These are phyloP conservation scores for Trichoderma virens DNA, from an alignment of 495 filamentous ascomycete genomes.

Conservation along the genomic window DNA sequence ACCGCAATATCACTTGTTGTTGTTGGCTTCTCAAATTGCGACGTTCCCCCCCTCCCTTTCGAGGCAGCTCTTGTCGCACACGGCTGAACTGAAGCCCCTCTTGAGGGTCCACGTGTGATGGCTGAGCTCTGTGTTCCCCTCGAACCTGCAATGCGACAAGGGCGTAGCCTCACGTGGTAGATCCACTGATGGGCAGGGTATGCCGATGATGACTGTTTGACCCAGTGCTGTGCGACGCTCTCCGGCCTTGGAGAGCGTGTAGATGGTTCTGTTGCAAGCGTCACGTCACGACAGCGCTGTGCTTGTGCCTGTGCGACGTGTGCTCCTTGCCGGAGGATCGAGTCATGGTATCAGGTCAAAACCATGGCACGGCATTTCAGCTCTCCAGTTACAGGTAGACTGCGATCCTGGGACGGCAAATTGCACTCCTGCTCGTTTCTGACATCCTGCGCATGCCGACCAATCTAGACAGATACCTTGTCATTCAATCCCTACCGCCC, in stretches of 20 bases:
- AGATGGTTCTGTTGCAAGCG: neutral
- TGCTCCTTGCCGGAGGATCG: neutral
- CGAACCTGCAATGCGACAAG: slow-evolving; percentile 4
- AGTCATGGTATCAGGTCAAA: neutral
- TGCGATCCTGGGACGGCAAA: neutral
- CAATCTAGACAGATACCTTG: neutral
- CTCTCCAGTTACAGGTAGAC: neutral
- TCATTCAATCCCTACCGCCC: neutral
- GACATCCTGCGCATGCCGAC: neutral
- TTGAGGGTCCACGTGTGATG: slow-evolving; percentile 7
- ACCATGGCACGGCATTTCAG: neutral
- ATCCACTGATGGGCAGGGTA: slow-evolving; percentile 3
- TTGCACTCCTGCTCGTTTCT: neutral
- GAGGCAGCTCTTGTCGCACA: neutral
- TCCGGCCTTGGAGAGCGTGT: neutral
- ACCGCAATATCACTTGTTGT: neutral
- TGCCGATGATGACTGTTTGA: neutral
- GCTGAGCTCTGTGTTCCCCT: neutral
- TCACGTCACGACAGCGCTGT: neutral
- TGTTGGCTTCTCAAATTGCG: neutral
- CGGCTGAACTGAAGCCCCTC: neutral
- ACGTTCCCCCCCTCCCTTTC: neutral
- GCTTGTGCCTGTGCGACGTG: neutral
- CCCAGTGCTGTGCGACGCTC: neutral
- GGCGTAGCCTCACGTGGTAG: slow-evolving; percentile 4